Conservation (phyloP, 1,284 basidiomycete species). For the Rhodotorula sp. region DNA sequence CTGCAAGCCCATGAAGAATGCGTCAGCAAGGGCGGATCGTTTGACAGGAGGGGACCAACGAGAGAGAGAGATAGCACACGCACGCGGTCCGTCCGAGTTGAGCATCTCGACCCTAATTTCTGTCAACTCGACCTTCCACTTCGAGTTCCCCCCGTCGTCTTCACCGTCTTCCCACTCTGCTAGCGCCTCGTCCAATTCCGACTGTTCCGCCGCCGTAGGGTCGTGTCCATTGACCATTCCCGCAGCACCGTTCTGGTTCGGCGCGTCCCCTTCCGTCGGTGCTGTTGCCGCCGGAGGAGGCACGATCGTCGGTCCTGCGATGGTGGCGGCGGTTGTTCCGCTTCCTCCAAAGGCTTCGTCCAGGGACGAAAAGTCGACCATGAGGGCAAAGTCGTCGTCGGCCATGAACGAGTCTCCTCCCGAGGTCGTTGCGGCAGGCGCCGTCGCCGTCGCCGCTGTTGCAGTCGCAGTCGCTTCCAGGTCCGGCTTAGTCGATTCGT, state of each 20-base stretch:
- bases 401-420: constrained; percentile 2
- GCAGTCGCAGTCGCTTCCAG: not conserved
- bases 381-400: constrained; percentile 17
- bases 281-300: not conserved
- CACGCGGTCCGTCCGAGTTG: constrained; percentile 22
- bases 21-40: not conserved
- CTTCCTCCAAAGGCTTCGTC: constrained; percentile 29
- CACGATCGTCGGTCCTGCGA: not conserved
- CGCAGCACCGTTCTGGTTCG: too few relatives aligned
- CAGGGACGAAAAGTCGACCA: constrained; percentile 26
- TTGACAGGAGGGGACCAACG: too few relatives aligned
- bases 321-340: not conserved
- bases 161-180: not conserved
- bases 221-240: not conserved
- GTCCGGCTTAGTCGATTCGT: not conserved
- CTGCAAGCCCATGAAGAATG: not conserved
- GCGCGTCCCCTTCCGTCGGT: not conserved
- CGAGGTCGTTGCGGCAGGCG: not conserved
- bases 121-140: constrained; percentile 27
- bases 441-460: not conserved
- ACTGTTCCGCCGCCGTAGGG: not conserved
- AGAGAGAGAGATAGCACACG: not conserved
- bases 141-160: not conserved
- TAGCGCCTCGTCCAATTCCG: not conserved
- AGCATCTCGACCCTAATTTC: constrained; percentile 37